Evolutionary conservation across 257 asterid genomes (phyloP).

Genomic region (Solanum lignicaule): DNA sequence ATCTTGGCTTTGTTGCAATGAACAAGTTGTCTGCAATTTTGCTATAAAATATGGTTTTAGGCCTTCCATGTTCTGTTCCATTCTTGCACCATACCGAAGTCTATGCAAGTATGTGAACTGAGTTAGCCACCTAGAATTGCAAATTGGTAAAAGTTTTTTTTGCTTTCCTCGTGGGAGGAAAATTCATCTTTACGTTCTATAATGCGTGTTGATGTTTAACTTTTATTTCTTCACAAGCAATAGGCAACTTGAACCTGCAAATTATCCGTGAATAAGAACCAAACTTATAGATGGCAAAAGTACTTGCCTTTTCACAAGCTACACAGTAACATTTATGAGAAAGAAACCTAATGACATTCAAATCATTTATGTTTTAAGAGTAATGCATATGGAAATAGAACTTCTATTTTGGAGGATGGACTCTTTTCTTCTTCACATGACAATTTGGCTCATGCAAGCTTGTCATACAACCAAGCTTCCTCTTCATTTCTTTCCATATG

Average conservation of each 20-base stretch:
- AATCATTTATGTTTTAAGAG: neutral
- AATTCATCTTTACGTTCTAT: neutral
- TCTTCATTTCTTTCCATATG: slow-evolving; percentile 83
- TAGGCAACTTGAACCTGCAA: neutral
- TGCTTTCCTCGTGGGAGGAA: neutral
- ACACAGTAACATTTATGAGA: neutral
- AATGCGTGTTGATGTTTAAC: neutral
- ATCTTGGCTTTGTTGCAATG: neutral
- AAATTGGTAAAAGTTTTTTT: neutral
- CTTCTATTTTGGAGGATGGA: slow-evolving; percentile 38
- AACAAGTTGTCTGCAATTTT: neutral
- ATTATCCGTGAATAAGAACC: neutral
- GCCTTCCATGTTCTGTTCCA: neutral
- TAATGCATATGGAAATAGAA: neutral
- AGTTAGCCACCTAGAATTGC: neutral
- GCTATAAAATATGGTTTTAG: neutral
- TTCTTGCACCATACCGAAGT: neutral
- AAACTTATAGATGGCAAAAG: neutral
- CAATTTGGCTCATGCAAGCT: slow-evolving; percentile 39
- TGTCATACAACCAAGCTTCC: slow-evolving; percentile 64
- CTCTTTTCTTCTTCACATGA: slow-evolving; percentile 57
- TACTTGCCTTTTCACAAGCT: neutral
- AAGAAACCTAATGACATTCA: neutral
- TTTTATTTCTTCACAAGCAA: neutral
- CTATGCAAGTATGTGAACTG: neutral